These are phyloP conservation scores for Avena insularis DNA, from an alignment of 176 grass and related monocot genomes.

Conservation along the genomic window DNA sequence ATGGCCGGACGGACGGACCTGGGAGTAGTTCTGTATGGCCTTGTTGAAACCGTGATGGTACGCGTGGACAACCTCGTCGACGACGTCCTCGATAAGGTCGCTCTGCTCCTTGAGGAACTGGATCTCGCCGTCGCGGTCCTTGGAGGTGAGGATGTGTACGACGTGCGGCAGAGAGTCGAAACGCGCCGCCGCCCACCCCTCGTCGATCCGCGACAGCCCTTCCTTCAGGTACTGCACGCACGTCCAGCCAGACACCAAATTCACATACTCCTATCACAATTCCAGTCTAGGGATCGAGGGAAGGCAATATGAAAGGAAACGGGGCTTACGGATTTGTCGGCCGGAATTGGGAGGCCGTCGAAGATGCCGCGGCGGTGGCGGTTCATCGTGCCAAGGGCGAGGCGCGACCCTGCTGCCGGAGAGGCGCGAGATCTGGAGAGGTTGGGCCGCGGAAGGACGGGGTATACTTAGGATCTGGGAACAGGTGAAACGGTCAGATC, in stretches of 20 bases:
- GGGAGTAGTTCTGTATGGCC: constrained; percentile 97
- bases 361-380: constrained; percentile 74
- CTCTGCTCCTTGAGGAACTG: constrained; percentile 97
- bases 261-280: not conserved
- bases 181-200: constrained; percentile 83
- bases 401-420: not conserved
- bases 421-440: constrained; percentile 37
- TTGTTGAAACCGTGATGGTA: constrained; percentile 99
- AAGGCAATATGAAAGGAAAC: not conserved
- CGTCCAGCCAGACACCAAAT: not conserved
- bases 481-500: not conserved
- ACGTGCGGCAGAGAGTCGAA: constrained; percentile 98
- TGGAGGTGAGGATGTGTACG: constrained; percentile 91
- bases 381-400: constrained; percentile 59
- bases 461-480: not conserved
- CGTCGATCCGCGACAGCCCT: constrained; percentile 87
- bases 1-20: constrained; percentile 43
- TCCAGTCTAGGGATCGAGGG: constrained; percentile 18
- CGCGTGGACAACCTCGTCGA: constrained; percentile 93
- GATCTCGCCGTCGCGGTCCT: constrained; percentile 90
- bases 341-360: constrained; percentile 86
- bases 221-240: constrained; percentile 76
- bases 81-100: constrained; percentile 88
- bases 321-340: constrained; percentile 76
- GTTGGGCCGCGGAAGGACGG: not conserved